Conservation (phyloP, 2,329 filamentous ascomycete genomes). For the Sclerotinia spermophila region DNA sequence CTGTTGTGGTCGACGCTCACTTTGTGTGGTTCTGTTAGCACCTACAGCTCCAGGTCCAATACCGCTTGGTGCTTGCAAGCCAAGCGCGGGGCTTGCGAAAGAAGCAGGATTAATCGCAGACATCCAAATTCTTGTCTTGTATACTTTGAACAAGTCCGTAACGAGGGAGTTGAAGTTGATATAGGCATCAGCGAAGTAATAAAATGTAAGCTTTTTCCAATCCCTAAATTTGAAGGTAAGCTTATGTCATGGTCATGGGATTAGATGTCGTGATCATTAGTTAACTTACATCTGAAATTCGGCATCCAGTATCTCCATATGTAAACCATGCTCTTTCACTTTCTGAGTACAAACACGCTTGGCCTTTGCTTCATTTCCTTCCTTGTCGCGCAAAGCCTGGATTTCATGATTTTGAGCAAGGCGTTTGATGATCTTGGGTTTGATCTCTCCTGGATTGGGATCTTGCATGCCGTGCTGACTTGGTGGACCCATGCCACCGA, state of each 20-base stretch:
- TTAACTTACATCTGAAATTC: slow-evolving; percentile 91
- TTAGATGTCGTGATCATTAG: background rate
- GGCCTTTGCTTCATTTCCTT: slow-evolving; percentile 95
- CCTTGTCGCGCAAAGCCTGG: slow-evolving; percentile 84
- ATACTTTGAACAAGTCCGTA: slow-evolving; percentile 97
- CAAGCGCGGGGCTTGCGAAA: slow-evolving; percentile 75
- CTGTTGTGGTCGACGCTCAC: slow-evolving; percentile 42
- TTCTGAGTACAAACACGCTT: slow-evolving; percentile 97
- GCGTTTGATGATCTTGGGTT: slow-evolving; percentile 95
- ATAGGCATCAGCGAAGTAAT: slow-evolving; percentile 96
- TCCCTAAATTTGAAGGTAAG: slow-evolving; percentile 57
- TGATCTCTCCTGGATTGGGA: slow-evolving; percentile 69
- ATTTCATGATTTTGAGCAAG: slow-evolving; percentile 91
- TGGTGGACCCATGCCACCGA: slow-evolving; percentile 74
- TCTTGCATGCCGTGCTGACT: slow-evolving; percentile 72
- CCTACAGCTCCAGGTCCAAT: slow-evolving; percentile 65
- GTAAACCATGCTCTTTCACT: slow-evolving; percentile 86
- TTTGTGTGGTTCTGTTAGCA: slow-evolving; percentile 43
- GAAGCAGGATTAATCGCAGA: slow-evolving; percentile 97
- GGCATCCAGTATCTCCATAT: slow-evolving; percentile 98
- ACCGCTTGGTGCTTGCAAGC: slow-evolving; percentile 65
- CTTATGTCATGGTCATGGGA: background rate
- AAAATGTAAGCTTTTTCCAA: slow-evolving; percentile 98
- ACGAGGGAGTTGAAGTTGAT: slow-evolving; percentile 99
- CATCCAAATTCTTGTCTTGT: slow-evolving; percentile 99